Base-by-base conservation (phyloP, 2,329 filamentous ascomycete genomes). In the Aotearoamyces nothofagi region DNA sequence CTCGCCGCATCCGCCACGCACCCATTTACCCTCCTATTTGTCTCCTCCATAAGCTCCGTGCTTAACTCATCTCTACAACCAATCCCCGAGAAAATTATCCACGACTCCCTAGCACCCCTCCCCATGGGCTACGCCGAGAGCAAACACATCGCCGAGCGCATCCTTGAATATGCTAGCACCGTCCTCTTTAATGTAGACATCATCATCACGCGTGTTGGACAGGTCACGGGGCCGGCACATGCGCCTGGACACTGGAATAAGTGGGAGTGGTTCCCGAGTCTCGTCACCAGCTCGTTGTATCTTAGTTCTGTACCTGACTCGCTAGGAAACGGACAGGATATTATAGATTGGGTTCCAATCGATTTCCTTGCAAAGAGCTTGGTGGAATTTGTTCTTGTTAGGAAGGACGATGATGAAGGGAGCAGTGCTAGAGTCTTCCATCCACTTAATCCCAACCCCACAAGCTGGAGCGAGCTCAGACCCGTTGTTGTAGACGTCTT, bases 311-410 rank as follows among this genome's bases (percentile, higher is more conserved):
- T 61, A 4, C 57, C 58, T 1, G 39, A 48, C 5, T 33, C 39
- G 7, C 36, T 60, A 4, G 52, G 53, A 2, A n/a, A n/a, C n/a
- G 22, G 44, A 5, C 35, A 24, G 2, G 39, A 53, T 15, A 38
- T 42, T 5, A 41, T 59, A 5, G 52, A 58, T 31, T 61, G 56
- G 56, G 35, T 60, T 3, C 56, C 56, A 0, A 45, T 55, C 10
- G 57, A 60, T 30, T 22, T 50, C 1, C 41, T 56, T 5, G 52
- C 51, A 2, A 43, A 50, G 3, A 44, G 52, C 2, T 22, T 57
- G 0, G 39, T 47, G 6, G 49, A 51, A 13, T 34, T 53, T 54
- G 16, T 12, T 29, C 25, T 7, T 8, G 11, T 27, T 17, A n/a
- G n/a, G n/a, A n/a, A n/a, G n/a, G n/a, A n/a, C n/a, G n/a, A n/a